Percentiles rank a stretch among this genome's conserved stretches.
Evolutionary conservation across 2,329 filamentous ascomycete genomes (phyloP).

Genomic region (Madurella mycetomatis): DNA sequence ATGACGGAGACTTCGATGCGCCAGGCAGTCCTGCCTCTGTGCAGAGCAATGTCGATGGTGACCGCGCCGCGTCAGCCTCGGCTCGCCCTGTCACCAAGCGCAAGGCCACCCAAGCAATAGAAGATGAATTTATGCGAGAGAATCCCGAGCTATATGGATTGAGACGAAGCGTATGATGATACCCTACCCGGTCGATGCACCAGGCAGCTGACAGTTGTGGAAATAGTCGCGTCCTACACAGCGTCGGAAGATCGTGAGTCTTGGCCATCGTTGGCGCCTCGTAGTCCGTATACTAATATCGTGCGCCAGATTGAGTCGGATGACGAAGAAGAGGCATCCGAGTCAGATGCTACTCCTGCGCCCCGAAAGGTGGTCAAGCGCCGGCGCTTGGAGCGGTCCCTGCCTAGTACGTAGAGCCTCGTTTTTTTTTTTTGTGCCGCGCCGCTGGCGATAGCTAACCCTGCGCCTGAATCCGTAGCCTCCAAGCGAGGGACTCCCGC

Average conservation of each 20-base stretch:
- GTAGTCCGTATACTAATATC: slow-evolving; percentile 20
- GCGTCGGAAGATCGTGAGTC: slow-evolving; percentile 53
- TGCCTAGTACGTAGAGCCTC: slow-evolving; percentile 50
- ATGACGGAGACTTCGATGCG: slow-evolving; percentile 74
- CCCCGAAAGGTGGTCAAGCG: slow-evolving; percentile 61
- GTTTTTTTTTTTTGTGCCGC: neutral
- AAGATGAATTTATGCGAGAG: slow-evolving; percentile 80
- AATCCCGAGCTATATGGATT: slow-evolving; percentile 95
- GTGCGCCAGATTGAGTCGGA: slow-evolving; percentile 46
- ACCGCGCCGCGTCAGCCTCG: slow-evolving; percentile 64
- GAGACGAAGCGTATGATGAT: slow-evolving; percentile 73
- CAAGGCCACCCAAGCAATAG: slow-evolving; percentile 57
- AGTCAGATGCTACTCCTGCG: slow-evolving; percentile 62
- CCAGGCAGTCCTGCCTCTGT: slow-evolving; percentile 53
- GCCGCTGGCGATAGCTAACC: slow-evolving; percentile 4
- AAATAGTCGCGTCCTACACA: slow-evolving; percentile 53
- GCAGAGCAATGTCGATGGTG: slow-evolving; percentile 44
- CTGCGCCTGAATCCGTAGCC: slow-evolving; percentile 12
- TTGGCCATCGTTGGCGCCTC: neutral
- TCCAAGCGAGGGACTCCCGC: slow-evolving; percentile 29
- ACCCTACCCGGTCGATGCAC: slow-evolving; percentile 11
- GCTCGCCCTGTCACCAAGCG: slow-evolving; percentile 69
- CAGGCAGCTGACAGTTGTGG: slow-evolving; percentile 31
- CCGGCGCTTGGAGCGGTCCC: slow-evolving; percentile 62
- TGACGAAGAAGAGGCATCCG: slow-evolving; percentile 65